phyloP scores from a whole-genome alignment of 2,329 filamentous ascomycete genomes.

The Graphium sp. region DNA sequence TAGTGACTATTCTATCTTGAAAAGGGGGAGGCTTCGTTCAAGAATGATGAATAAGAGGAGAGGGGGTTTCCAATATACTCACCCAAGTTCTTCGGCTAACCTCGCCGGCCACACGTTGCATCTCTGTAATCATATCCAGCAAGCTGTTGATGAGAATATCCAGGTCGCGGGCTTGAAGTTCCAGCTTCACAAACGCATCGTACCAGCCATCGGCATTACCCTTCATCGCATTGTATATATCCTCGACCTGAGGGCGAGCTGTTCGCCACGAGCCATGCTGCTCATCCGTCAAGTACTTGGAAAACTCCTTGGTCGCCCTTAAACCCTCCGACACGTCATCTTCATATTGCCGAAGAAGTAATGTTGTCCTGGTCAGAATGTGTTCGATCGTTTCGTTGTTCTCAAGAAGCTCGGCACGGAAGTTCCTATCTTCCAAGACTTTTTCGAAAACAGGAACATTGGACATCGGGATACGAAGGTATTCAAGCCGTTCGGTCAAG shows the following conservation, averaged over 20 bases:
- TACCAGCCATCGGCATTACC: conserved; percentile 87
- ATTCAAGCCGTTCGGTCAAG: conserved; percentile 62
- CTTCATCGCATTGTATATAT: conserved; percentile 79
- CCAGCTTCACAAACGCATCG: conserved; percentile 60
- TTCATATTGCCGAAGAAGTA: conserved; percentile 58
- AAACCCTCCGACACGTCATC: conserved; percentile 67
- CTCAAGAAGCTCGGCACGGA: conserved; percentile 65
- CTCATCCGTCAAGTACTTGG: conserved; percentile 55
- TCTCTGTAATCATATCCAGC: conserved; percentile 63
- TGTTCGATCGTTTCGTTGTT: conserved; percentile 87
- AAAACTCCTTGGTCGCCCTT: conserved; percentile 59
- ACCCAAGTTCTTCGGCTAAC: conserved; percentile 66
- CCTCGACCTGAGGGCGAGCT: conserved; percentile 44
- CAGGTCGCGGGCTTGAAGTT: conserved; percentile 54
- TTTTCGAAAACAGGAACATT: conserved; percentile 71
- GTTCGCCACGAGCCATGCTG: conserved; percentile 41
- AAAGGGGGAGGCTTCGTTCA: too few relatives aligned
- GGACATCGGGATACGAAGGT: conserved; percentile 66
- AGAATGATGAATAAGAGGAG: too few relatives aligned
- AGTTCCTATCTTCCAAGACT: conserved; percentile 72
- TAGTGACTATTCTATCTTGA: too few relatives aligned
- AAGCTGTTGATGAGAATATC: conserved; percentile 56
- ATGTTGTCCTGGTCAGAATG: conserved; percentile 65
- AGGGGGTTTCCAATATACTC: too few relatives aligned
- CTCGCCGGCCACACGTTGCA: conserved; percentile 70